These are phyloP conservation scores for Tricholoma furcatifolium DNA, from an alignment of 768 basidiomycete species.

Conservation along the genomic window DNA sequence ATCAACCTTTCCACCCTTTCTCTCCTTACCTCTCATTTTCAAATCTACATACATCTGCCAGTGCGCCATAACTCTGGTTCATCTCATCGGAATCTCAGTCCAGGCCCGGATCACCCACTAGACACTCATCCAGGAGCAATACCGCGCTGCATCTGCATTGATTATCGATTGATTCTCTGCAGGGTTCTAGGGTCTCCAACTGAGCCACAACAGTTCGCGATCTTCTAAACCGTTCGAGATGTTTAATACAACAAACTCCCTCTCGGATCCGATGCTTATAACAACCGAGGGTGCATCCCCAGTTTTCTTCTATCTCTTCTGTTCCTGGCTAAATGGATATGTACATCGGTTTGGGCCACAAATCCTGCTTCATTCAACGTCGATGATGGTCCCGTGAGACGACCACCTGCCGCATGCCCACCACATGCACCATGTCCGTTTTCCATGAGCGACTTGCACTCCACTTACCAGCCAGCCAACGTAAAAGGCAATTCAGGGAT, in stretches of 20 bases:
- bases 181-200: not conserved
- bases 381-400: not conserved
- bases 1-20: no score
- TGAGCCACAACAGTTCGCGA: no score
- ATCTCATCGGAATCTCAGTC: not conserved
- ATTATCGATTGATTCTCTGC: conserved; percentile 21
- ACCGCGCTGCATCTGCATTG: not conserved
- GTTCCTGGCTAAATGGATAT: not conserved
- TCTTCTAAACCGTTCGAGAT: no score
- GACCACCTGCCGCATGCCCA: conserved; percentile 1
- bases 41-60: no score
- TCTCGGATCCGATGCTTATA: no score
- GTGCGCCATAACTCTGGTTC: conserved; percentile 6
- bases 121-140: not conserved
- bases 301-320: no score
- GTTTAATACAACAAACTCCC: no score
- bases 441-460: not conserved
- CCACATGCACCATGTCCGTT: conserved; percentile 4
- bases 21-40: no score
- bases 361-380: not conserved
- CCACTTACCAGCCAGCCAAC: not conserved
- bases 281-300: no score
- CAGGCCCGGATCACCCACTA: not conserved
- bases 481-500: conserved; percentile 1
- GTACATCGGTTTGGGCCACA: not conserved